Evolutionary conservation across 148 eudicot genomes (phyloP).

Genomic region (Camellia lanceoleosa): DNA sequence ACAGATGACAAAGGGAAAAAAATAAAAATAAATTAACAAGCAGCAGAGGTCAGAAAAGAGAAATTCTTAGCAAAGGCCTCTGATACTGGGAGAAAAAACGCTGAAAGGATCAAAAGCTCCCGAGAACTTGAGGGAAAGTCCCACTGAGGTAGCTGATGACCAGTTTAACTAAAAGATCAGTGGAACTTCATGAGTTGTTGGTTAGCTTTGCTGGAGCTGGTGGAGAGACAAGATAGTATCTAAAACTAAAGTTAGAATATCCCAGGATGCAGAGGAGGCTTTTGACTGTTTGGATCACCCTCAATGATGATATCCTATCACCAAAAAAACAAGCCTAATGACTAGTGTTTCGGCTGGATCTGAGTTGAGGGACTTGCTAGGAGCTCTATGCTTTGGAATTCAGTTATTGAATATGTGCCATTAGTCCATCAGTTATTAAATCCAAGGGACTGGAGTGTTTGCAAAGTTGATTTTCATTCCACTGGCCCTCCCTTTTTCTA

Average conservation of each 20-base stretch:
- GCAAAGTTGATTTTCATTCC: not conserved
- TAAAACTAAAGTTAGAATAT: not conserved
- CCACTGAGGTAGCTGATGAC: not conserved
- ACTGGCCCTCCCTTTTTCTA: not conserved
- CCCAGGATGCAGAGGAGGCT: not conserved
- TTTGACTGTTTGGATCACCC: not conserved
- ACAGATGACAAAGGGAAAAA: not conserved
- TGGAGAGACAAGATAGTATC: not conserved
- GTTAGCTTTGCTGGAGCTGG: not conserved
- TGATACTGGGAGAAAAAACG: no score
- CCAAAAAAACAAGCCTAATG: not conserved
- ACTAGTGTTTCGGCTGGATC: not conserved
- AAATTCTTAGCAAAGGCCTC: no score
- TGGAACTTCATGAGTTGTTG: not conserved
- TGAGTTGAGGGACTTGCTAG: not conserved
- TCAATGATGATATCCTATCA: no score
- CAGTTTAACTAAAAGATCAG: not conserved
- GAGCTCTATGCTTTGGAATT: not conserved
- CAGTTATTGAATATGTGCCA: not conserved
- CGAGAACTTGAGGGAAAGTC: not conserved
- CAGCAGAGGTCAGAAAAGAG: no score
- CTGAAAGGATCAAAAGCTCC: no score
- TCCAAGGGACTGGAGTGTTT: not conserved
- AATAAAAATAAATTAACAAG: no score
- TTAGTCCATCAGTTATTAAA: not conserved